phyloP scores from a whole-genome alignment of 345 rosid genomes.

The Citrus sp. region DNA sequence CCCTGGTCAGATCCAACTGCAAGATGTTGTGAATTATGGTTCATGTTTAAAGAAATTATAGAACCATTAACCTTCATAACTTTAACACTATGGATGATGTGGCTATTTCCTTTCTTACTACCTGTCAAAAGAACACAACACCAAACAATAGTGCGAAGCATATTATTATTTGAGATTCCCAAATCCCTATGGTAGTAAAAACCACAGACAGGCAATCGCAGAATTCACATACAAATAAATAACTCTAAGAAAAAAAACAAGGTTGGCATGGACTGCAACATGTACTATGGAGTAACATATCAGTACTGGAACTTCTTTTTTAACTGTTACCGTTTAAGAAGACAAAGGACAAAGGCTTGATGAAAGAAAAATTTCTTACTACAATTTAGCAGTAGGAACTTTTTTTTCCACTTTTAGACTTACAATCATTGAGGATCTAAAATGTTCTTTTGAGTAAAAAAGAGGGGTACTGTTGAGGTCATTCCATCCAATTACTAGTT shows the following conservation, averaged over 20 bases:
- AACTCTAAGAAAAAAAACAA: background rate
- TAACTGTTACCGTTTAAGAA: background rate
- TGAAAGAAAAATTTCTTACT: background rate
- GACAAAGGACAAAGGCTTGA: background rate
- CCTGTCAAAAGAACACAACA: conserved; percentile 34
- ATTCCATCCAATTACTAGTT: background rate
- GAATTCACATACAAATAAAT: background rate
- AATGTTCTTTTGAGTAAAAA: background rate
- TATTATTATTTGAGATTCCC: background rate
- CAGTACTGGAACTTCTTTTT: background rate
- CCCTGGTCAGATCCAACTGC: conserved; percentile 86
- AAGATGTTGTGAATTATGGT: conserved; percentile 52
- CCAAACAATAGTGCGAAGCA: background rate
- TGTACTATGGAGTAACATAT: background rate
- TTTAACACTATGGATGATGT: conserved; percentile 60
- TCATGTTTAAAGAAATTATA: conserved; percentile 51
- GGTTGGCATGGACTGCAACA: background rate
- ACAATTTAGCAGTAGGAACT: background rate
- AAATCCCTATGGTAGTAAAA: background rate
- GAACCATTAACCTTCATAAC: conserved; percentile 64
- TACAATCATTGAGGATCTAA: background rate
- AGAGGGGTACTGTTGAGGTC: background rate
- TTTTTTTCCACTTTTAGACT: background rate
- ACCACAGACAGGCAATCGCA: background rate
- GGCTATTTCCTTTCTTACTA: conserved; percentile 63